phyloP scores from a whole-genome alignment of 106 monocot genomes.

The Platanthera guangdongensis region DNA sequence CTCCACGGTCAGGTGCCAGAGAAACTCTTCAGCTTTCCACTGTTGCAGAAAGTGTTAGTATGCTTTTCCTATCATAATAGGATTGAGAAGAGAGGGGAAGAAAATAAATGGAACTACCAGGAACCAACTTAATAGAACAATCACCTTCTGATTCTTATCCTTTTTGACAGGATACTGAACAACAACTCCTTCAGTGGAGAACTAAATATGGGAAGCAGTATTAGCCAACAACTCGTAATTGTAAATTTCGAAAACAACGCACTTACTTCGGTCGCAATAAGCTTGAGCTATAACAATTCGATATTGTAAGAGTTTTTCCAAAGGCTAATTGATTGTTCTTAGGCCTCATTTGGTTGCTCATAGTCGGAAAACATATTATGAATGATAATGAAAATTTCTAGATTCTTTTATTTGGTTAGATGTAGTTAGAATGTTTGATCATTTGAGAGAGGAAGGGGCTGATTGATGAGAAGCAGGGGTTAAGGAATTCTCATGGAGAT shows the following conservation, averaged over 20 bases:
- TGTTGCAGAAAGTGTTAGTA: constrained; percentile 30
- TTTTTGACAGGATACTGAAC: constrained; percentile 18
- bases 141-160: background rate
- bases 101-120: background rate
- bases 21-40: constrained; percentile 25
- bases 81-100: background rate
- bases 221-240: constrained; percentile 29
- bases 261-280: constrained; percentile 18
- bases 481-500: too few relatives aligned
- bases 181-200: constrained; percentile 24
- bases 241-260: constrained; percentile 43
- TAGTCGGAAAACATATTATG: background rate
- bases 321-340: background rate
- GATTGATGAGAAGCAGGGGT: too few relatives aligned
- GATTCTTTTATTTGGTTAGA: too few relatives aligned
- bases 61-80: background rate
- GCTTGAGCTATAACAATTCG: constrained; percentile 23
- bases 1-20: constrained; percentile 20
- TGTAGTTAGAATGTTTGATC: too few relatives aligned
- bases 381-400: too few relatives aligned
- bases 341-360: background rate
- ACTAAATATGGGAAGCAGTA: constrained; percentile 18
- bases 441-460: too few relatives aligned
- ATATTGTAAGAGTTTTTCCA: constrained; percentile 18
- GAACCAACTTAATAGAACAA: background rate